A percentile compares a stretch with the other conserved stretches of the same genome.
phyloP scores from a whole-genome alignment of 2,329 filamentous ascomycete genomes.

The Verticillium tricorpus region DNA sequence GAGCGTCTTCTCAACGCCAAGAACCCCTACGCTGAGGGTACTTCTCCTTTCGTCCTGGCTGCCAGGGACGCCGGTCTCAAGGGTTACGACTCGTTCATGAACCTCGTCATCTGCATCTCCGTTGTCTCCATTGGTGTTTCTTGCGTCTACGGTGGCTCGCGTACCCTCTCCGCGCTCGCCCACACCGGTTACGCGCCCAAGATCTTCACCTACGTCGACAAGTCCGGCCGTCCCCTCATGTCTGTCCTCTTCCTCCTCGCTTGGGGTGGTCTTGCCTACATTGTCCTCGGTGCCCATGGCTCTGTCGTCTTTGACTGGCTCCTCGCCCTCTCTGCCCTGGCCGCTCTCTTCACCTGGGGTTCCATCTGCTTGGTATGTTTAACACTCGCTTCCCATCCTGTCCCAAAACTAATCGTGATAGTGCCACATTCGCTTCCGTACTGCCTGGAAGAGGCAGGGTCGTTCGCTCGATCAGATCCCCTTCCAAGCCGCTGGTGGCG shows the following conservation, averaged over 20 bases:
- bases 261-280: constrained; percentile 43
- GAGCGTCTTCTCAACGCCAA: constrained; percentile 35
- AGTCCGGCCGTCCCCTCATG: constrained; percentile 44
- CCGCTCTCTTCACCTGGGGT: constrained; percentile 61
- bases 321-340: constrained; percentile 57
- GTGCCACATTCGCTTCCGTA: constrained; percentile 62
- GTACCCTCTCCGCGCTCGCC: constrained; percentile 50
- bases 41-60: constrained; percentile 13
- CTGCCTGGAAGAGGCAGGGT: constrained; percentile 53
- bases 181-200: constrained; percentile 52
- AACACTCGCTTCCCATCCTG: no score
- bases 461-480: constrained; percentile 61
- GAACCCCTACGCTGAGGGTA: constrained; percentile 36
- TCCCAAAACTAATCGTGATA: neutral
- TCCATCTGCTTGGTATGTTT: constrained; percentile 50
- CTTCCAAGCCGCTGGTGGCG: constrained; percentile 55
- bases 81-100: constrained; percentile 48
- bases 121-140: constrained; percentile 52
- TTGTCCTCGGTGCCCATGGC: constrained; percentile 41
- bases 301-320: constrained; percentile 59
- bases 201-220: constrained; percentile 49
- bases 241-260: constrained; percentile 40
- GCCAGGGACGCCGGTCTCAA: constrained; percentile 35
- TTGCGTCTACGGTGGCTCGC: constrained; percentile 49
- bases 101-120: constrained; percentile 48